phyloP scores from a whole-genome alignment of 1,284 basidiomycete species.

The Gomphus bonarii region DNA sequence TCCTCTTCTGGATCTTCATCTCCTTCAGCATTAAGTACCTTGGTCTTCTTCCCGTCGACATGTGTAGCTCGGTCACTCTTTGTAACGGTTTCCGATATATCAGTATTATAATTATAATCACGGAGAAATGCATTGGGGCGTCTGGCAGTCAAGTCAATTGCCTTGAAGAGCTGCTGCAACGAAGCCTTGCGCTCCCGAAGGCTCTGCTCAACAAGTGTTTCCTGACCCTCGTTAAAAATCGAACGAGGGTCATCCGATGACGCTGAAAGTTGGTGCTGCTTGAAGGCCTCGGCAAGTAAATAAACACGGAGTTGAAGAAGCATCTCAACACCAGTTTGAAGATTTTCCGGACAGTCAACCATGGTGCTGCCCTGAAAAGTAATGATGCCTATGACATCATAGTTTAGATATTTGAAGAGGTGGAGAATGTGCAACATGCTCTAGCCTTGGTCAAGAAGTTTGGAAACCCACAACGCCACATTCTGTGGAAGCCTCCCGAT shows the following conservation, averaged over 20 bases:
- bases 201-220: conserved; percentile 62
- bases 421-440: conserved; percentile 11
- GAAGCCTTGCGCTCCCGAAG: conserved; percentile 73
- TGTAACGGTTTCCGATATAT: not conserved
- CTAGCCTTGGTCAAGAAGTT: conserved; percentile 58
- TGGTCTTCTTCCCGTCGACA: conserved; percentile 22
- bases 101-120: not conserved
- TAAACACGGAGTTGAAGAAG: conserved; percentile 63
- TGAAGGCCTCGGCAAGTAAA: conserved; percentile 56
- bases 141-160: conserved; percentile 45
- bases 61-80: conserved; percentile 25
- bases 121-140: conserved; percentile 1
- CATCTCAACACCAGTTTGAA: conserved; percentile 59
- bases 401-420: not conserved
- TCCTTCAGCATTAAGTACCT: conserved; percentile 61
- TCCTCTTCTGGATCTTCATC: conserved; percentile 41
- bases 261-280: conserved; percentile 24
- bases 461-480: conserved; percentile 58
- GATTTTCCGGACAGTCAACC: conserved; percentile 57
- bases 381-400: conserved; percentile 38
- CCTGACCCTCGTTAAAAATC: conserved; percentile 60
- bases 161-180: conserved; percentile 53
- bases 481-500: conserved; percentile 65
- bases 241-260: conserved; percentile 24
- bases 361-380: conserved; percentile 51